These are phyloP conservation scores for Aspergillus pseudoviridinutans DNA, from an alignment of 2,329 filamentous ascomycete species.

Conservation along the genomic window DNA sequence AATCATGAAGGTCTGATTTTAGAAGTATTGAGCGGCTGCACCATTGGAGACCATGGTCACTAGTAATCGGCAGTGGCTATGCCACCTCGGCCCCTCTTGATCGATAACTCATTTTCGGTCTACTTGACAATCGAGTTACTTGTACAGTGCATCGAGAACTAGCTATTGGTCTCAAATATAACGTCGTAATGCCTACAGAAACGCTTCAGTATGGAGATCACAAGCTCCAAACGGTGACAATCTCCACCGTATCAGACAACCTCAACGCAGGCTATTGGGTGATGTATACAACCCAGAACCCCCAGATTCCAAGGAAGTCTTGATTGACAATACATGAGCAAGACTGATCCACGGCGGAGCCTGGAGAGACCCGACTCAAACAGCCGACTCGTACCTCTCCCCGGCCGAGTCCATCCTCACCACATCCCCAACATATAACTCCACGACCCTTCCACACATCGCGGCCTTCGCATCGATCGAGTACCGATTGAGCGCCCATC, in stretches of 20 bases:
- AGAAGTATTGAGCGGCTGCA: not conserved
- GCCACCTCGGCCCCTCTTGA: not conserved
- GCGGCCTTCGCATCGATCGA: conserved; percentile 43
- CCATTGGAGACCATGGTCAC: not conserved
- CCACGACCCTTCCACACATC: conserved; percentile 22
- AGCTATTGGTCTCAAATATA: not conserved
- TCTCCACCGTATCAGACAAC: conserved; percentile 21
- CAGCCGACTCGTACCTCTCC: conserved; percentile 30
- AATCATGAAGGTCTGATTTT: not conserved
- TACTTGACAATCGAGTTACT: not conserved
- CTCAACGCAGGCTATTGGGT: conserved; percentile 34
- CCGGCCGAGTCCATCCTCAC: conserved; percentile 33
- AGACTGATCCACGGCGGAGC: conserved; percentile 49
- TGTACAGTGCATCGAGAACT: not conserved
- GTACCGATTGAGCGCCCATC: conserved; percentile 45
- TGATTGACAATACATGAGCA: not conserved
- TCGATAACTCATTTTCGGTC: not conserved
- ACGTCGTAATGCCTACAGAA: conserved; percentile 9
- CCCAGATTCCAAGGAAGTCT: not conserved
- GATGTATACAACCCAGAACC: conserved; percentile 28
- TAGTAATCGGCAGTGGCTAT: not conserved
- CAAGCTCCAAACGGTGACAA: conserved; percentile 31
- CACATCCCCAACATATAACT: conserved; percentile 11
- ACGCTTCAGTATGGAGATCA: conserved; percentile 26
- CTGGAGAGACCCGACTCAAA: conserved; percentile 45